Evolutionary conservation across 257 asterid species (phyloP).

Genomic region (Penstemon newberryi): DNA sequence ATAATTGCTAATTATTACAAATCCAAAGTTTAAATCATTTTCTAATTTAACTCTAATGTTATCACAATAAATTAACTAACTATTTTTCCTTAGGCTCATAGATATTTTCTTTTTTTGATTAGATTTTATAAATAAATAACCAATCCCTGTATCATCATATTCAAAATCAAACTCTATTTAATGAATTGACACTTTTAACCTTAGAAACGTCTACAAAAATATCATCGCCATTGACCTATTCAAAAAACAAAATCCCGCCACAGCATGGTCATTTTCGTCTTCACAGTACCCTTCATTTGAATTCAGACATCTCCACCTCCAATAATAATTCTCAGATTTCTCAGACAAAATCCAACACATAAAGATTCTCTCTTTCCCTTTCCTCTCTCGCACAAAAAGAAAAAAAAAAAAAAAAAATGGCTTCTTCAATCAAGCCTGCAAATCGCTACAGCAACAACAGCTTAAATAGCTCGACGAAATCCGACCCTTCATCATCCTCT

Average conservation of each 20-base stretch:
- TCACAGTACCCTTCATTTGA: conserved; percentile 27
- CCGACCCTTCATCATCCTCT: conserved; percentile 75
- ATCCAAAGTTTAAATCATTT: too few relatives aligned
- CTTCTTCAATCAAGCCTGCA: conserved; percentile 71
- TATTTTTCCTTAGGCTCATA: background rate
- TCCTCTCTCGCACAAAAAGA: conserved; percentile 24
- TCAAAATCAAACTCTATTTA: background rate
- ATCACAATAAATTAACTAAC: too few relatives aligned
- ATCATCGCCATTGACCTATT: background rate
- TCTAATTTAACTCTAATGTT: too few relatives aligned
- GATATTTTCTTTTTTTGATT: conserved; percentile 12
- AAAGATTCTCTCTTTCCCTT: background rate
- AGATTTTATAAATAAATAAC: background rate
- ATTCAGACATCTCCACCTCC: conserved; percentile 32
- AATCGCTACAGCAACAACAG: conserved; percentile 63
- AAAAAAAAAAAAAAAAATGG: conserved; percentile 40
- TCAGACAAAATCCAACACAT: conserved; percentile 31
- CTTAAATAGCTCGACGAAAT: conserved; percentile 55
- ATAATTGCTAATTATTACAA: too few relatives aligned
- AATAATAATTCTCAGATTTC: conserved; percentile 7
- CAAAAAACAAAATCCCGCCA: conserved; percentile 32
- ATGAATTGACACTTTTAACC: conserved; percentile 20
- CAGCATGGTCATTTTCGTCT: conserved; percentile 33
- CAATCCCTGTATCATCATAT: background rate
- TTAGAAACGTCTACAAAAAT: background rate